Evolutionary conservation across 2,329 filamentous ascomycete genomes (phyloP), one percentile per base, ranked within the genome.

Genomic region (Cryphonectria nitschkei): DNA sequence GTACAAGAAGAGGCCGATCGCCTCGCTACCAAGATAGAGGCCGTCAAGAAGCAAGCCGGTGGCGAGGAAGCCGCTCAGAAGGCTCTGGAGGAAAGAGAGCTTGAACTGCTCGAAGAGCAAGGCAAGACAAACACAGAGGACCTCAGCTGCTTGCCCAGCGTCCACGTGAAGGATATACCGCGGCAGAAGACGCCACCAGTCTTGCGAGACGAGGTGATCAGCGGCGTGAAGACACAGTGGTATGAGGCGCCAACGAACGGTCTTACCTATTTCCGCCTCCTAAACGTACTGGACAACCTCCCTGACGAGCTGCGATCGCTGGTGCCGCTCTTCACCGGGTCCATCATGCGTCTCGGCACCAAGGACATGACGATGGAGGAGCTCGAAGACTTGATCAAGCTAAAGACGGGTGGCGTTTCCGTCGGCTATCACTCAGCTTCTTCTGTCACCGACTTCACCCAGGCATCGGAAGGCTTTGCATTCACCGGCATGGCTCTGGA

Each of bases 191-290:
- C 95, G 76, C 81, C 82, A 0, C 80, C 86, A 0, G 77, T 82
- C 3, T 76, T 90, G 56, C 87, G 88, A 68, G 93, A 95, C 73
- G 89, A 92, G n/a, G 82, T 84, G 14, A 79, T 92, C 13, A 87
- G 88, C 58, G 86, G 87, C 52, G 87, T 92, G 56, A 89, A 91
- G 62, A 89, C 96, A 4, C 93, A 98, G 76, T 98, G 95, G 94
- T 91, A 92, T 66, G 93, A 97, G 80, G 94, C 95, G 9, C 93
- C 94, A 2, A 99, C 96, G 0, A 99, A 99, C 76, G 96, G 96
- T 0, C 83, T 99, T 71, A 98, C 95, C 1, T 99, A 99, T 79
- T 97, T 99, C 84, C 91, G 95, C 71, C 94, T 94, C 3, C 88
- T 98, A 79, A 94, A 97, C 78, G 86, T 88, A 0, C 85, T 98